Percentiles rank a stretch among this genome's conserved stretches.
Conservation (phyloP, 2,329 filamentous ascomycete genomes). For the Sporothrix protearum region DNA sequence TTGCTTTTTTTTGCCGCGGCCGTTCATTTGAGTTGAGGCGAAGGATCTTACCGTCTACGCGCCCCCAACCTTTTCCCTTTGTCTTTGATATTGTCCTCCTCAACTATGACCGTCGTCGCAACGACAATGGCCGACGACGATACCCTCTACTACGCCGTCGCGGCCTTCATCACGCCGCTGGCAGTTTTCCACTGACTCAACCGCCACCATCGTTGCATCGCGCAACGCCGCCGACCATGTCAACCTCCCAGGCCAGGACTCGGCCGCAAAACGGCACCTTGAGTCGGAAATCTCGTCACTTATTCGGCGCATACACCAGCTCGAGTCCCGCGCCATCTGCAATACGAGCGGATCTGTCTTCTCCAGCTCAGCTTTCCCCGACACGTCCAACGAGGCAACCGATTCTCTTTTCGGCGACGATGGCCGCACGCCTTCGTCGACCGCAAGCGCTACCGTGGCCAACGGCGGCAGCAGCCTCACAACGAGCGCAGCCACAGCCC, state of each 20-base stretch:
- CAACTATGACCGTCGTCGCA: constrained; percentile 23
- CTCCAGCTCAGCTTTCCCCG: constrained; percentile 65
- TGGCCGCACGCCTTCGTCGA: constrained; percentile 42
- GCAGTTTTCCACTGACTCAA: constrained; percentile 31
- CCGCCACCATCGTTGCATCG: constrained; percentile 23
- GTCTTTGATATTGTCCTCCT: neutral
- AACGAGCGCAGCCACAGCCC: neutral
- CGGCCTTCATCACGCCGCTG: constrained; percentile 35
- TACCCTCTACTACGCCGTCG: constrained; percentile 33
- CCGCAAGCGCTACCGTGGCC: constrained; percentile 36
- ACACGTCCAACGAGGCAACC: constrained; percentile 74
- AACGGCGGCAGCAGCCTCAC: neutral
- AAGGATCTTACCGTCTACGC: neutral
- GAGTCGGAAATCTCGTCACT: constrained; percentile 81
- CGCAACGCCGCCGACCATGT: constrained; percentile 49
- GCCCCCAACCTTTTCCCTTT: neutral
- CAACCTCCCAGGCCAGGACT: constrained; percentile 72
- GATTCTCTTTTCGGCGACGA: constrained; percentile 62
- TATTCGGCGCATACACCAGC: constrained; percentile 69
- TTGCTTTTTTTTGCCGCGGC: neutral
- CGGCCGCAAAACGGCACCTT: constrained; percentile 69
- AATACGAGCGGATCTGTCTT: constrained; percentile 51
- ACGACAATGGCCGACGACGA: constrained; percentile 35
- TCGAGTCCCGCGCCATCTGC: constrained; percentile 67
- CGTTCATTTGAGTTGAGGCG: neutral